Conservation (phyloP, 208 protist genomes). For the Leishmania arabica region DNA sequence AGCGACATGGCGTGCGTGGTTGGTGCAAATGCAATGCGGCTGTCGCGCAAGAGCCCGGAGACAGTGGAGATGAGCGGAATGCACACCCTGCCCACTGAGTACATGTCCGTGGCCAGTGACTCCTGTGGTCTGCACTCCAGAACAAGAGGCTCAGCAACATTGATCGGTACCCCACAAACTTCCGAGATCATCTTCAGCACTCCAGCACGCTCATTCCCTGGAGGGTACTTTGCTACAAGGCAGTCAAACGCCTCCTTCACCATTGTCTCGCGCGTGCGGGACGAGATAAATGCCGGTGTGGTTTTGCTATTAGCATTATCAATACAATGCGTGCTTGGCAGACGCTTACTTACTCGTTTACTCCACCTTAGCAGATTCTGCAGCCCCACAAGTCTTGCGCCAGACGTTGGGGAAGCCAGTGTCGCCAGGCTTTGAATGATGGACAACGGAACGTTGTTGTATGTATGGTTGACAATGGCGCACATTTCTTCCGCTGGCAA, state of each 20-base stretch:
- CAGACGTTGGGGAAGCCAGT: constrained; percentile 26
- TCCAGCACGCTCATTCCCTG: constrained; percentile 44
- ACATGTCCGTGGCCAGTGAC: constrained; percentile 39
- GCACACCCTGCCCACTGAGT: constrained; percentile 67
- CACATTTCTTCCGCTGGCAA: constrained; percentile 65
- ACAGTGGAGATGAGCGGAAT: constrained; percentile 48
- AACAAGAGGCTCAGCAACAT: constrained; percentile 69
- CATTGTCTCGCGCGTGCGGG: constrained; percentile 87
- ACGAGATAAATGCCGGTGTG: constrained; percentile 61
- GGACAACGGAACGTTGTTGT: constrained; percentile 47
- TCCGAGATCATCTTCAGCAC: constrained; percentile 49
- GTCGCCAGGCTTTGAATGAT: constrained; percentile 51
- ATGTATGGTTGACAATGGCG: constrained; percentile 54
- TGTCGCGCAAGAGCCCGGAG: constrained; percentile 41
- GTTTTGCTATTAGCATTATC: constrained; percentile 19
- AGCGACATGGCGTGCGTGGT: constrained; percentile 94
- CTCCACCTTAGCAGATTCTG: constrained; percentile 95
- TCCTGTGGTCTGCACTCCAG: constrained; percentile 71
- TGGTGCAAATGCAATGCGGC: constrained; percentile 92
- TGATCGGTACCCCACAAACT: constrained; percentile 59
- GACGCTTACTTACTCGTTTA: constrained; percentile 67
- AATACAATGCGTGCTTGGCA: constrained; percentile 32
- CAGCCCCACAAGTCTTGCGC: constrained; percentile 49
- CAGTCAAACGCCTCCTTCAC: constrained; percentile 95
- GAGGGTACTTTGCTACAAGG: constrained; percentile 73